Evolutionary conservation across 352 stramenopile genomes (phyloP).

Genomic region (Phytophthora aleatoria): DNA sequence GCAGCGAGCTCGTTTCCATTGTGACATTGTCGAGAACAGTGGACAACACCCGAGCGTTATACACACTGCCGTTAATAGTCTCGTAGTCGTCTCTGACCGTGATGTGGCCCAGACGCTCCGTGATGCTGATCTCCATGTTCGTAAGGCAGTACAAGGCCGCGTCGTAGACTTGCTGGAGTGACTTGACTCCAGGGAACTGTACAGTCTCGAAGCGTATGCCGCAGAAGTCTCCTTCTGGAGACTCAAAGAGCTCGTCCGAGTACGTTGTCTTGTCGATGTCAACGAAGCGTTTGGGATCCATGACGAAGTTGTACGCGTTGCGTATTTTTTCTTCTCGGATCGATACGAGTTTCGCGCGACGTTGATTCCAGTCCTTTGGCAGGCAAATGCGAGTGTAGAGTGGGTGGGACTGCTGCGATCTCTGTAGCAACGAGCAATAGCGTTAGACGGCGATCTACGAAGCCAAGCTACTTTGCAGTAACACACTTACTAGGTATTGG

Average conservation of each 20-base stretch:
- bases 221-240: slow-evolving; percentile 28
- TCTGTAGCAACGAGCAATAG: slow-evolving; percentile 3
- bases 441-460: neutral
- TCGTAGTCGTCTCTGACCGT: slow-evolving; percentile 32
- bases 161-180: slow-evolving; percentile 33
- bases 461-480: neutral
- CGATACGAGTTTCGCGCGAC: slow-evolving; percentile 9
- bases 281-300: slow-evolving; percentile 9
- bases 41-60: slow-evolving; percentile 23
- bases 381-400: slow-evolving; percentile 25
- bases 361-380: slow-evolving; percentile 13
- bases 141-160: slow-evolving; percentile 35
- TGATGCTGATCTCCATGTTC: slow-evolving; percentile 42
- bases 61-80: slow-evolving; percentile 12
- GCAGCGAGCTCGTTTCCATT: slow-evolving; percentile 34
- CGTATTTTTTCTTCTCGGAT: slow-evolving; percentile 21
- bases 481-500: slow-evolving; percentile 1
- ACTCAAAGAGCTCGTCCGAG: slow-evolving; percentile 34
- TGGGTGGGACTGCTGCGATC: slow-evolving; percentile 16
- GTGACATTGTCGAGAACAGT: slow-evolving; percentile 19
- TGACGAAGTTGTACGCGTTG: slow-evolving; percentile 27
- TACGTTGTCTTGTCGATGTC: slow-evolving; percentile 24
- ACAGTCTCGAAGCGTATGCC: slow-evolving; percentile 25
- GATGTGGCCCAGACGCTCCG: slow-evolving; percentile 31
- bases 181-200: slow-evolving; percentile 30